phyloP scores from a whole-genome alignment of 2,329 filamentous ascomycete species.

The Cladophialophora bantiana region DNA sequence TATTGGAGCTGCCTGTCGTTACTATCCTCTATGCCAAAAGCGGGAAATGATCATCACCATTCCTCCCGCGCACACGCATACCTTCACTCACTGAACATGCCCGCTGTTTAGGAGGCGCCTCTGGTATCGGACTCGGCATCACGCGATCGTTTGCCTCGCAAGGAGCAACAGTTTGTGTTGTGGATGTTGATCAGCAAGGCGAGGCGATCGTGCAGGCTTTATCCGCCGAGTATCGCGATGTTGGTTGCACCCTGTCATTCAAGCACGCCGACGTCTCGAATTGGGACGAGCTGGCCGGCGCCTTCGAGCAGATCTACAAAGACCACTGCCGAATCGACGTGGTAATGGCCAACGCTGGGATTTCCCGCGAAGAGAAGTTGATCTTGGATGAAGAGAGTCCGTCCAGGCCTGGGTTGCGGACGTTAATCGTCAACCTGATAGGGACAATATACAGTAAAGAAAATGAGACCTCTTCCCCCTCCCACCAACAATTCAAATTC shows the following conservation, averaged over 20 bases:
- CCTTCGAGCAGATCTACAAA: constrained; percentile 45
- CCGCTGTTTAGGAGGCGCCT: constrained; percentile 43
- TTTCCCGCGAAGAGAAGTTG: constrained; percentile 50
- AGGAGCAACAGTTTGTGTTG: constrained; percentile 44
- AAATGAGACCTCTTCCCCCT: too few relatives aligned
- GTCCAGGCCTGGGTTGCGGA: constrained; percentile 46
- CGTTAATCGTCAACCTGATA: constrained; percentile 47
- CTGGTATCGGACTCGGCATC: constrained; percentile 48
- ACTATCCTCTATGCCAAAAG: too few relatives aligned
- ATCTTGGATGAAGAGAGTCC: constrained; percentile 44
- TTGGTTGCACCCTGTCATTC: constrained; percentile 39
- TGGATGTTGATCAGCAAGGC: constrained; percentile 45
- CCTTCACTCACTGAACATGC: too few relatives aligned
- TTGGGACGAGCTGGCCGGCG: constrained; percentile 47
- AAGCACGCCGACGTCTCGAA: constrained; percentile 45
- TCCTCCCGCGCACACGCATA: too few relatives aligned
- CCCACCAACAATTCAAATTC: too few relatives aligned
- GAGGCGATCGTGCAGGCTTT: constrained; percentile 37
- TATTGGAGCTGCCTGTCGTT: too few relatives aligned
- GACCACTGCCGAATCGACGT: constrained; percentile 52
- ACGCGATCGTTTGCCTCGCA: constrained; percentile 43
- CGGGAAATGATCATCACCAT: too few relatives aligned
- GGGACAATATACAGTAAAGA: constrained; percentile 56
- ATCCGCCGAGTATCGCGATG: constrained; percentile 40
- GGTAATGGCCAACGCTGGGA: constrained; percentile 60